These are phyloP conservation scores for Globisporangium polare DNA, from an alignment of 352 stramenopile genomes.

Conservation along the genomic window DNA sequence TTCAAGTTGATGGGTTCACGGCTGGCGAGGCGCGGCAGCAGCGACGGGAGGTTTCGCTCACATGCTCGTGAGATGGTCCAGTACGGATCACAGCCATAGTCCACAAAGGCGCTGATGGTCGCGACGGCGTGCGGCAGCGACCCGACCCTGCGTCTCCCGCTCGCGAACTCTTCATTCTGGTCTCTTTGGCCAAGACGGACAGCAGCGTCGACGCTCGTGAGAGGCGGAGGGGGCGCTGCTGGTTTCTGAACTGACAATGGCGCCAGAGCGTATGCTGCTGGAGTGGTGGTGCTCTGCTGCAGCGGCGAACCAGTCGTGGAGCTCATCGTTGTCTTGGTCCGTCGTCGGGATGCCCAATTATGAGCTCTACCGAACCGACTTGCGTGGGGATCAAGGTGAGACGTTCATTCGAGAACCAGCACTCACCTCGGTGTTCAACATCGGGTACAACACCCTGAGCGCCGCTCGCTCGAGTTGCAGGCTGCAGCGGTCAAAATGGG, in stretches of 20 bases:
- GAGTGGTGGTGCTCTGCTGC: background rate
- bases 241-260: background rate
- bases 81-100: background rate
- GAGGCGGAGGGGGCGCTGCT: background rate
- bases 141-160: background rate
- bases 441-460: no score
- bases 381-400: no score
- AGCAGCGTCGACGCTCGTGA: background rate
- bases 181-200: background rate
- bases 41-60: background rate
- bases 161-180: background rate
- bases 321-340: no score
- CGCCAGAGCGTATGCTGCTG: background rate
- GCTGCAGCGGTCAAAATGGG: no score
- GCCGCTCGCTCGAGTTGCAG: no score
- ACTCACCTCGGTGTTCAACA: no score
- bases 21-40: background rate
- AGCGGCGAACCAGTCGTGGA: background rate
- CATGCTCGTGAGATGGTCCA: background rate
- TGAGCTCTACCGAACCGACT: no score
- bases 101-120: slow-evolving; percentile 1
- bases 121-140: background rate
- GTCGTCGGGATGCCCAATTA: no score
- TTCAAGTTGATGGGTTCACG: background rate
- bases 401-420: no score